Conservation (phyloP, 78 protist species). For the Dictyostelium purpureum region DNA sequence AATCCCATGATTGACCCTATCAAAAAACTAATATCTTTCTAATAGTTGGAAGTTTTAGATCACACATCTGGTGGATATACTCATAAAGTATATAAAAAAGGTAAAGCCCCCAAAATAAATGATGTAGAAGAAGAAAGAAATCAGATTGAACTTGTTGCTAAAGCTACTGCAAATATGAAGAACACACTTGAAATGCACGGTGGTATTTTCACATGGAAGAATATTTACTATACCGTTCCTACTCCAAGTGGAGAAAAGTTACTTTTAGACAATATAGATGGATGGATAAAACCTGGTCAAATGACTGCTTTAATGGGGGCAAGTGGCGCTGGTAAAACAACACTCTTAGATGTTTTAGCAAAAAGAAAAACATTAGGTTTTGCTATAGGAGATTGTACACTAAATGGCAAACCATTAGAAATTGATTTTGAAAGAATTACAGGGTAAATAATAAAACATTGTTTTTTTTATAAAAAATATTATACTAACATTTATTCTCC, state of each 20-base stretch:
- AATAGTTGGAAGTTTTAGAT: conserved; percentile 29
- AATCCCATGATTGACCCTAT: too few relatives aligned
- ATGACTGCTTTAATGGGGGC: conserved; percentile 87
- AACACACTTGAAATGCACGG: conserved; percentile 4
- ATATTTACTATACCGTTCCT: conserved; percentile 37
- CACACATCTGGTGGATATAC: conserved; percentile 39
- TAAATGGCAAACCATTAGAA: conserved; percentile 83
- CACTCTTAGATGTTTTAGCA: conserved; percentile 89
- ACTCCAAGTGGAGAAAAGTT: not conserved
- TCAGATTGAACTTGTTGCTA: conserved; percentile 17
- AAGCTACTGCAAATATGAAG: conserved; percentile 46
- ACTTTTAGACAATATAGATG: conserved; percentile 21
- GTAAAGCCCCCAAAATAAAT: conserved; percentile 68
- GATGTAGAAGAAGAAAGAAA: conserved; percentile 24
- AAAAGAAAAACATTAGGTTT: conserved; percentile 84
- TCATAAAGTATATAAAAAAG: conserved; percentile 65
- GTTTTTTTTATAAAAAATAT: conserved; percentile 45
- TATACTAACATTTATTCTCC: too few relatives aligned
- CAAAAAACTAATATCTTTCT: too few relatives aligned
- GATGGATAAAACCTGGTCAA: conserved; percentile 75
- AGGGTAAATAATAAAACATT: conserved; percentile 52
- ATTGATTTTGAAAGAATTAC: conserved; percentile 72
- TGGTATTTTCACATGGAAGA: conserved; percentile 51
- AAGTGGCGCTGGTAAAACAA: conserved; percentile 90
- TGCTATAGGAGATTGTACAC: conserved; percentile 53